A percentile compares a stretch with the other conserved stretches of the same genome.
phyloP scores from a whole-genome alignment of 2,329 filamentous ascomycete genomes.

The Mollisia scopiformis region DNA sequence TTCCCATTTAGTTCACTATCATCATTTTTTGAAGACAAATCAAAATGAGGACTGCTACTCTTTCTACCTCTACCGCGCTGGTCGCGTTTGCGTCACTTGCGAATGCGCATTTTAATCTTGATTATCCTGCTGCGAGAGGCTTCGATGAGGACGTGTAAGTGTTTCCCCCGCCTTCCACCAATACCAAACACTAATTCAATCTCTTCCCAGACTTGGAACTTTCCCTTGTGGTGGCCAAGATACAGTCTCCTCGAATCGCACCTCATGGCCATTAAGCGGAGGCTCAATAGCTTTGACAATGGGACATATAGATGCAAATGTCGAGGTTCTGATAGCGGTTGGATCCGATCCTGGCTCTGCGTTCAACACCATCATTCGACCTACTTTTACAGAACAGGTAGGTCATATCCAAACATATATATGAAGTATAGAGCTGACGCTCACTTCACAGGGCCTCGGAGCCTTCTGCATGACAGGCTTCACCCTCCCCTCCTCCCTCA shows the following conservation, averaged over 20 bases:
- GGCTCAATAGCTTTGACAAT: conserved; percentile 55
- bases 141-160: conserved; percentile 37
- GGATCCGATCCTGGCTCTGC: conserved; percentile 25
- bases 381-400: too few relatives aligned
- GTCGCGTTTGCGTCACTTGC: conserved; percentile 47
- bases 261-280: conserved; percentile 49
- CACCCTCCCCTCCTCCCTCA: conserved; percentile 50
- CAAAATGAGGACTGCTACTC: not conserved
- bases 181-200: not conserved
- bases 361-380: conserved; percentile 30
- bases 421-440: too few relatives aligned
- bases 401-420: too few relatives aligned
- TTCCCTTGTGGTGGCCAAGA: conserved; percentile 50
- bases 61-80: conserved; percentile 29
- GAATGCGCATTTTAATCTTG: conserved; percentile 59
- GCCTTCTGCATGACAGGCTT: conserved; percentile 69
- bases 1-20: not conserved
- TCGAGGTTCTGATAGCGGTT: conserved; percentile 31
- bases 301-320: conserved; percentile 45
- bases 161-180: conserved; percentile 29
- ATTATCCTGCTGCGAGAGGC: conserved; percentile 55
- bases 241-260: conserved; percentile 46
- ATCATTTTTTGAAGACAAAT: not conserved
- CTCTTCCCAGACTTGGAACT: conserved; percentile 18
- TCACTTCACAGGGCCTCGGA: conserved; percentile 43